Conservation (phyloP, 352 stramenopile species). For the Globisporangium abappressorium region DNA sequence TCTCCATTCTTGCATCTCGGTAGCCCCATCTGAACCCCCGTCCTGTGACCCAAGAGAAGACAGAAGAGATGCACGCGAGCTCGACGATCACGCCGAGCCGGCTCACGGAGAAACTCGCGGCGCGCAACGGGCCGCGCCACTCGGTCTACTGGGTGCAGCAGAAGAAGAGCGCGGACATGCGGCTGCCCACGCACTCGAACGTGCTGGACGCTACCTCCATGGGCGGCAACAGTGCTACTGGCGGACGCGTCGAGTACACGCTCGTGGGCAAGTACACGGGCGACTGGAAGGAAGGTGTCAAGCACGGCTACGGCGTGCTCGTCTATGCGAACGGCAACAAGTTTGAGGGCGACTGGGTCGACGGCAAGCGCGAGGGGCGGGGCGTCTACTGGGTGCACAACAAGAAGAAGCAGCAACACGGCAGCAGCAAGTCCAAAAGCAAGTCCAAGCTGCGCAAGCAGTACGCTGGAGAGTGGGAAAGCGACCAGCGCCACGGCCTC, state of each 20-base stretch:
- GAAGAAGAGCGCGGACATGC: conserved; percentile 26
- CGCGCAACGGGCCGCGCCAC: conserved; percentile 60
- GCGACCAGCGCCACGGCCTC: conserved; percentile 68
- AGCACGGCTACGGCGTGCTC: conserved; percentile 90
- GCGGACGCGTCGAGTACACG: conserved; percentile 53
- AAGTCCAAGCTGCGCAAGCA: conserved; percentile 65
- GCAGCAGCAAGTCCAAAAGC: conserved; percentile 31
- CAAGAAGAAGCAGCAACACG: conserved; percentile 27
- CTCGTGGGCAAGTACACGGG: conserved; percentile 89
- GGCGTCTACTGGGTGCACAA: conserved; percentile 78
- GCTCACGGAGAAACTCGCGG: conserved; percentile 47
- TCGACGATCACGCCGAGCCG: conserved; percentile 35
- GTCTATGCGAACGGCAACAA: conserved; percentile 89
- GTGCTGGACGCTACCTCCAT: conserved; percentile 27
- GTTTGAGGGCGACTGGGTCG: conserved; percentile 86
- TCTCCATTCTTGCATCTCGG: too few species aligned
- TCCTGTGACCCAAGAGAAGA: background rate
- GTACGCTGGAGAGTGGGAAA: conserved; percentile 77
- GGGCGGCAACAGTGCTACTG: conserved; percentile 16
- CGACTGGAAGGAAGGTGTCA: conserved; percentile 91
- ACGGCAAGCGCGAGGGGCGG: conserved; percentile 79
- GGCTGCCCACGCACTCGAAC: conserved; percentile 30
- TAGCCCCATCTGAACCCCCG: too few species aligned
- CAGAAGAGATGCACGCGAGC: conserved; percentile 6
- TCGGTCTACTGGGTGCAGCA: conserved; percentile 83